Evolutionary conservation across 495 filamentous ascomycete genomes (phyloP), one percentile per base, ranked within the genome.

Genomic region (Bacidia gigantensis): DNA sequence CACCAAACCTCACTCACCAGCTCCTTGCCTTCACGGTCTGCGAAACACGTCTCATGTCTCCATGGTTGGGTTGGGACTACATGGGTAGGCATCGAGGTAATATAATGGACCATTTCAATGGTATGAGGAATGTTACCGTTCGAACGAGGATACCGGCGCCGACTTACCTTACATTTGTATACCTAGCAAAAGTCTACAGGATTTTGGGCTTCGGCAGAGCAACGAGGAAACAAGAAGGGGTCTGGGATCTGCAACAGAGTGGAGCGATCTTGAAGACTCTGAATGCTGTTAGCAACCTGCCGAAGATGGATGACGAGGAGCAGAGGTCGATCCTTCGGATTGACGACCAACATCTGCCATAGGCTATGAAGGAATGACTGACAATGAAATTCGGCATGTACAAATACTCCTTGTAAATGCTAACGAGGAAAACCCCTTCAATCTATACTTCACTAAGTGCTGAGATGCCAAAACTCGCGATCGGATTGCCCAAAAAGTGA

Each of bases 41-140:
- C 66, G 88, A 95, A 65, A 55, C 67, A 11, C 72, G 79, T 26
- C 78, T 95, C 51, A 88, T 90, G 77, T 76, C 76, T 3, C 69
- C 75, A 41, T 93, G 85, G 75, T 72, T 72, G 2, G 84, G 84
- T 20, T 95, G 88, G 88, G 51, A 48, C 24, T 11, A 7, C 11
- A 22, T 61, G 12, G 42, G 53, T 5, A 29, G 49, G 9, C 50
- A 45, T 2, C 60, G 9, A 40, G 58, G 2, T 58, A 55, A 41
- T 57, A 65, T 21, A 64, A 68, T 22, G 46, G 46, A 11, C 51
- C 60, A 18, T 60, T 66, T 51, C 40, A 32, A 61, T 32, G 62
- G 63, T 23, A 57, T 57, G 21, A 40, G 46, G 24, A 55, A 3
- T 49, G 57, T 39, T 49, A 65, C 24, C 62, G 72, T 35, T 62